Conservation (phyloP, 2,329 filamentous ascomycete species). For the Fusarium sp. region DNA sequence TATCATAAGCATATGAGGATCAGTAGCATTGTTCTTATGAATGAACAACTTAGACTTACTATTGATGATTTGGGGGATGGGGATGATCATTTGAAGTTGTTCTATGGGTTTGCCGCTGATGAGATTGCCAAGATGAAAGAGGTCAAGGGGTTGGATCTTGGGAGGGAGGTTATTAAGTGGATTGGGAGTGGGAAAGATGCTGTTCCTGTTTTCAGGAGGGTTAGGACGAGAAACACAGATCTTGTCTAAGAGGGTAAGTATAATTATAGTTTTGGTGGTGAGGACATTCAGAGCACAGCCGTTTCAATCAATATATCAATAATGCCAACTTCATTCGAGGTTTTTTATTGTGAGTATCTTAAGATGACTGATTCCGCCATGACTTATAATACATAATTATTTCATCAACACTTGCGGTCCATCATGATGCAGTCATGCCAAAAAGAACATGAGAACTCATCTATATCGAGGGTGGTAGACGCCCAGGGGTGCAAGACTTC, state of each 20-base stretch:
- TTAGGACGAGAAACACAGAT: neutral
- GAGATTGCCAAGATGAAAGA: slow-evolving; percentile 8
- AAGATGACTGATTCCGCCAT: neutral
- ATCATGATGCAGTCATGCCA: too few relatives aligned
- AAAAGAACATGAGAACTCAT: neutral
- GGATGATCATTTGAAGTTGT: slow-evolving; percentile 8
- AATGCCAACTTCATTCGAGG: neutral
- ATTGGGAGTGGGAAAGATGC: neutral
- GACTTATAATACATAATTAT: too few relatives aligned
- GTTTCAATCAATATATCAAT: neutral
- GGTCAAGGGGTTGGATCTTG: neutral
- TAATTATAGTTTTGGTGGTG: neutral
- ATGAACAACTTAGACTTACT: slow-evolving; percentile 13
- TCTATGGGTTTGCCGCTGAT: slow-evolving; percentile 23
- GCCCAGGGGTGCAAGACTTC: too few relatives aligned
- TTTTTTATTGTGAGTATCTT: neutral
- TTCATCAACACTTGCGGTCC: neutral
- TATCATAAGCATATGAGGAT: slow-evolving; percentile 6
- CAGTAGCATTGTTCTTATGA: slow-evolving; percentile 9
- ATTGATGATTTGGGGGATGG: neutral
- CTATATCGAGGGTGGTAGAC: neutral
- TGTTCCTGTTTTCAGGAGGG: slow-evolving; percentile 1
- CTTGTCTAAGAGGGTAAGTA: neutral
- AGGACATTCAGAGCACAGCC: neutral
- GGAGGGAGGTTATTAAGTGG: slow-evolving; percentile 9